Evolutionary conservation across 495 filamentous ascomycete genomes (phyloP).

Genomic region (Penicillium malachiteum): DNA sequence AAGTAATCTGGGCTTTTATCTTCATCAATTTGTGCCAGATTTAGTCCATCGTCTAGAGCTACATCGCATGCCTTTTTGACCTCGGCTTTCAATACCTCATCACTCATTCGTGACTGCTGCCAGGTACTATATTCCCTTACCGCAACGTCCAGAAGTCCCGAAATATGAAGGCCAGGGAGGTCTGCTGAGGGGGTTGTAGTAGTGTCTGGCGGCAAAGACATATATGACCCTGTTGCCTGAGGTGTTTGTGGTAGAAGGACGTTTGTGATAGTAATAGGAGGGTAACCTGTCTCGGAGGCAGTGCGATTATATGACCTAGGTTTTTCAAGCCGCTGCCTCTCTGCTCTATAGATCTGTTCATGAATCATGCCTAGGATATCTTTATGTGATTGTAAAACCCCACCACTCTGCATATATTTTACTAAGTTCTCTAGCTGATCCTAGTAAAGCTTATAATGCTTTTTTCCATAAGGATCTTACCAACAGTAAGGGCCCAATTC

Average conservation of each 20-base stretch:
- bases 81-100: constrained; percentile 8
- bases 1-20: constrained; percentile 8
- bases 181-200: neutral
- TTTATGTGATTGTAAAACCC: constrained; percentile 8
- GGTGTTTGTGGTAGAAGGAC: constrained; percentile 8
- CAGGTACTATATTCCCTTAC: constrained; percentile 9
- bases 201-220: constrained; percentile 1
- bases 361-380: constrained; percentile 9
- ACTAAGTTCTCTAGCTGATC: constrained; percentile 7
- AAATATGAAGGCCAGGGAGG: constrained; percentile 6
- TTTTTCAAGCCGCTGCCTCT: constrained; percentile 6
- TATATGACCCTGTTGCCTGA: constrained; percentile 5
- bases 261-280: constrained; percentile 16
- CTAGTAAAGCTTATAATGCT: constrained; percentile 15
- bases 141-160: constrained; percentile 11
- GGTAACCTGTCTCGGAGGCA: constrained; percentile 6
- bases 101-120: constrained; percentile 4
- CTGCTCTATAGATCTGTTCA: constrained; percentile 9
- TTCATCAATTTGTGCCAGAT: constrained; percentile 7
- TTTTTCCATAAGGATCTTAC: constrained; percentile 17
- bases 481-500: constrained; percentile 14
- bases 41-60: constrained; percentile 9
- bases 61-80: constrained; percentile 8
- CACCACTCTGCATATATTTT: constrained; percentile 10
- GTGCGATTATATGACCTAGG: constrained; percentile 1